Evolutionary conservation across 2,329 filamentous ascomycete species (phyloP), one percentile per base, ranked within the genome.

Genomic region (Chalaropsis ovoidea): DNA sequence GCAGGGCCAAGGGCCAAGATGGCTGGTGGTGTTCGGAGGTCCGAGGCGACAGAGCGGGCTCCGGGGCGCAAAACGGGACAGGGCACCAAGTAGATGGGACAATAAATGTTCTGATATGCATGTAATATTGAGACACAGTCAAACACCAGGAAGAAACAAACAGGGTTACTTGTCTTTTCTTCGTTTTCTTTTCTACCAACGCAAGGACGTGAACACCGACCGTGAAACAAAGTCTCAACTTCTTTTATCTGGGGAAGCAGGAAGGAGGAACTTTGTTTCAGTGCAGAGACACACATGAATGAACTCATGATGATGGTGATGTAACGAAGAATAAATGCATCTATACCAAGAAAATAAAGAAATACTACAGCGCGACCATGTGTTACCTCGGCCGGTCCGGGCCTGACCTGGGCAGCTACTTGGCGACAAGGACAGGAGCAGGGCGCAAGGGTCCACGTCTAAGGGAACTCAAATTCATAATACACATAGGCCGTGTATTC

Each of bases 401-500:
- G 17, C n/a, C 17, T 58, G 27, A 19, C 19, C 22, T 52, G 43
- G 43, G 17, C 19, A 11, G 45, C 45, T 47, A 22, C 2, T 19
- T 47, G 45, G 47, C n/a, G 19, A 65, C 7, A 22, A 24, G 22
- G 35, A 39, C 5, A 7, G 35, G 35, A 68, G 54, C n/a, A 19
- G 4, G 17, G 39, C 15, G 45, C 56, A 47, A 52, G 47, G 19
- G 8, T 13, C 22, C 10, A 8, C 15, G 24, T 52, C 22, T 24
- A 79, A 41, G 80, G 80, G 66, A 97, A 85, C 73, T 94, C 89
- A 74, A 97, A 89, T 74, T 96, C 90, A 77, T 97, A 99, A 79
- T 92, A 96, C 73, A 97, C 94, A 76, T 95, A 99, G 49, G 94
- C 88, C 68, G 90, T 94, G 78, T 97, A 99, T 75, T 96, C 91